These are phyloP conservation scores for Pelargonium myrrhifolium DNA, from an alignment of 441 rosid genomes.

Conservation along the genomic window DNA sequence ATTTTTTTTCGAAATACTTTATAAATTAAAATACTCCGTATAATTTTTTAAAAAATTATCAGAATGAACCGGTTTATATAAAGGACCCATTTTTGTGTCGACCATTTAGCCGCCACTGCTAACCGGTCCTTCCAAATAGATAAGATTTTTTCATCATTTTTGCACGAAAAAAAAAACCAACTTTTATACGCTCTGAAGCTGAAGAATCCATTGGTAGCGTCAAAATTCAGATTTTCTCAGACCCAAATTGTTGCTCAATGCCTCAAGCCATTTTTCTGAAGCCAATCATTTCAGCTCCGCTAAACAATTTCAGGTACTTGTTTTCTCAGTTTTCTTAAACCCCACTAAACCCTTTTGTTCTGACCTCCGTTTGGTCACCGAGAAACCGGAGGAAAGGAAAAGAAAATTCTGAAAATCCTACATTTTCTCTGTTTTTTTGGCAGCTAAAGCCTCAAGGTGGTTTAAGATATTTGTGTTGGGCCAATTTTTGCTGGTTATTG, in stretches of 20 bases:
- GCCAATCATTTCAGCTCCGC: slow-evolving; percentile 33
- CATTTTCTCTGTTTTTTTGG: not conserved
- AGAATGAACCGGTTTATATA: not conserved
- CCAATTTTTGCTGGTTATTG: not conserved
- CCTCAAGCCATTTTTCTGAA: slow-evolving; percentile 35
- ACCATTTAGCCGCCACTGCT: not conserved
- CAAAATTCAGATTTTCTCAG: not conserved
- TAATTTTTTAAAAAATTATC: not conserved
- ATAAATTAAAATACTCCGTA: too few species aligned
- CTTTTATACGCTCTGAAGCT: not conserved
- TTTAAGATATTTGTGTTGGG: not conserved
- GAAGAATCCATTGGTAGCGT: not conserved
- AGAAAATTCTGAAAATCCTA: not conserved
- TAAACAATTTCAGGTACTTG: slow-evolving; percentile 22
- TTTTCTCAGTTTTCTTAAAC: not conserved
- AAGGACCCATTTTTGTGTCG: not conserved
- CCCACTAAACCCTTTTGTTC: slow-evolving; percentile 10
- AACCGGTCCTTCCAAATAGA: not conserved
- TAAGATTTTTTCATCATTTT: not conserved
- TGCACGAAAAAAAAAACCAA: not conserved
- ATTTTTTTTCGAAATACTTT: too few species aligned
- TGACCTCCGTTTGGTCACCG: not conserved
- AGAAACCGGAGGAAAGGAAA: not conserved
- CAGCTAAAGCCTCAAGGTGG: not conserved
- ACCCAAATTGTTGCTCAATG: slow-evolving; percentile 19